Percentiles rank a stretch among this genome's conserved stretches.
Evolutionary conservation across 495 filamentous ascomycete genomes (phyloP).

Genomic region (Annulohypoxylon stygium): DNA sequence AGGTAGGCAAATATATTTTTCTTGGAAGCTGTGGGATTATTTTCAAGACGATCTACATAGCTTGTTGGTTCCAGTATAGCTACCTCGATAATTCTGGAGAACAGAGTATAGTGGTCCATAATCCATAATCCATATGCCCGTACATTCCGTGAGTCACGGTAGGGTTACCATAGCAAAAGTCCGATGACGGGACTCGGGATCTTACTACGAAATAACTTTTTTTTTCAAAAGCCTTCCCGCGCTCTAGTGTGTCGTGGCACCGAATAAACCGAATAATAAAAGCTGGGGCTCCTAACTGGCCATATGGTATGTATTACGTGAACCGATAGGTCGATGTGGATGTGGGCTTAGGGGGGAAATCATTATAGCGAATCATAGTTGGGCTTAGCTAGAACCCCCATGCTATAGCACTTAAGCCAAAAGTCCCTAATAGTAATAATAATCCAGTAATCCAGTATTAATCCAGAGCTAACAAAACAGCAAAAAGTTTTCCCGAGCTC

Average conservation of each 20-base stretch:
- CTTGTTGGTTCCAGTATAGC: background rate
- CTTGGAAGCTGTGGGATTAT: background rate
- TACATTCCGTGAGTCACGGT: constrained; percentile 33
- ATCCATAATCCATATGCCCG: constrained; percentile 9
- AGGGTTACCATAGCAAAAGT: constrained; percentile 18
- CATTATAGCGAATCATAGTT: constrained; percentile 25
- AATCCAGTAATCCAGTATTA: background rate
- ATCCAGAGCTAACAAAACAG: constrained; percentile 10
- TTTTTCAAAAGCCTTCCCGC: background rate
- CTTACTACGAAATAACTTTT: constrained; percentile 23
- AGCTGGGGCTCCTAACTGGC: constrained; percentile 33
- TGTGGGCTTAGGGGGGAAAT: constrained; percentile 3
- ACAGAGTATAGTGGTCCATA: background rate
- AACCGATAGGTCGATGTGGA: constrained; percentile 37
- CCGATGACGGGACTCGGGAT: constrained; percentile 48
- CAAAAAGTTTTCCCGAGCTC: constrained; percentile 36
- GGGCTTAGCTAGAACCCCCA: constrained; percentile 29
- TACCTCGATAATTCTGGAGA: constrained; percentile 4
- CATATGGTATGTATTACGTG: constrained; percentile 20
- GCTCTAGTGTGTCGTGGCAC: constrained; percentile 6
- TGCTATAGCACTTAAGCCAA: constrained; percentile 24
- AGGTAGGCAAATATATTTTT: background rate
- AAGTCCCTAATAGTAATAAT: too few species aligned
- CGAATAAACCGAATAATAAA: constrained; percentile 24
- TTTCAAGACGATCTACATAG: background rate